phyloP scores from a whole-genome alignment of 805 yeast species.

The Ogataea nonfermentans region DNA sequence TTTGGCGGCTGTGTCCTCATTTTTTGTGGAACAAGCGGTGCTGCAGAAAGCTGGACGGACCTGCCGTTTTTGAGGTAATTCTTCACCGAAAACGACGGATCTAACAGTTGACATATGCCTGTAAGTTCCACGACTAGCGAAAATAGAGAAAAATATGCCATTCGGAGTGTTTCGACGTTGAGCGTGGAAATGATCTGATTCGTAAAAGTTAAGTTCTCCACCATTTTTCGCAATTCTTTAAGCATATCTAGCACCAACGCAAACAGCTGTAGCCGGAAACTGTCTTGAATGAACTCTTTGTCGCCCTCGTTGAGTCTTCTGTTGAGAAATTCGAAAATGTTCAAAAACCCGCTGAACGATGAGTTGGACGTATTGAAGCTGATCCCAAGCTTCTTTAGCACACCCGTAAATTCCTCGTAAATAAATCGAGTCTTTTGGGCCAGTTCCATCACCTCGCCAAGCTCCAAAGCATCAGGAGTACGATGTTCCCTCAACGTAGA shows the following conservation, averaged over 20 bases:
- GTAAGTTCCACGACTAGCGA: conserved; percentile 31
- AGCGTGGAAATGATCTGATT: conserved; percentile 7
- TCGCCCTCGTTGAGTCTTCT: conserved; percentile 17
- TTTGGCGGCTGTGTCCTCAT: conserved; percentile 17
- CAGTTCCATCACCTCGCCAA: conserved; percentile 17
- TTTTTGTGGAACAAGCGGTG: conserved; percentile 12
- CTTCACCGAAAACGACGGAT: conserved; percentile 20
- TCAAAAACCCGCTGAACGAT: conserved; percentile 18
- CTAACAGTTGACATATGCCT: conserved; percentile 25
- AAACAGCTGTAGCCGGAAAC: conserved; percentile 17
- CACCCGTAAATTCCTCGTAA: conserved; percentile 19
- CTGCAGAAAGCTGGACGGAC: conserved; percentile 11
- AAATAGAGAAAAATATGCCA: conserved; percentile 27
- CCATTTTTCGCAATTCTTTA: conserved; percentile 22
- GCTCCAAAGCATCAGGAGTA: conserved; percentile 7
- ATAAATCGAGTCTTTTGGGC: conserved; percentile 26
- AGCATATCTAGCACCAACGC: conserved; percentile 22
- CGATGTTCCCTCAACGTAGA: conserved; percentile 18
- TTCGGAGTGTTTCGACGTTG: conserved; percentile 22
- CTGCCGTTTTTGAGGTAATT: conserved; percentile 8
- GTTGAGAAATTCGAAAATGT: conserved; percentile 22
- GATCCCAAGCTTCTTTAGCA: conserved; percentile 18
- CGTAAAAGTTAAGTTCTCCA: conserved; percentile 19
- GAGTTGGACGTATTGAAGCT: conserved; percentile 14
- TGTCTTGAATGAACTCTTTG: conserved; percentile 13